A percentile compares a stretch with the other conserved stretches of the same genome.
These are phyloP conservation scores for Lolium multiflorum DNA, from an alignment of 176 grass and related monocot species.

Conservation along the genomic window DNA sequence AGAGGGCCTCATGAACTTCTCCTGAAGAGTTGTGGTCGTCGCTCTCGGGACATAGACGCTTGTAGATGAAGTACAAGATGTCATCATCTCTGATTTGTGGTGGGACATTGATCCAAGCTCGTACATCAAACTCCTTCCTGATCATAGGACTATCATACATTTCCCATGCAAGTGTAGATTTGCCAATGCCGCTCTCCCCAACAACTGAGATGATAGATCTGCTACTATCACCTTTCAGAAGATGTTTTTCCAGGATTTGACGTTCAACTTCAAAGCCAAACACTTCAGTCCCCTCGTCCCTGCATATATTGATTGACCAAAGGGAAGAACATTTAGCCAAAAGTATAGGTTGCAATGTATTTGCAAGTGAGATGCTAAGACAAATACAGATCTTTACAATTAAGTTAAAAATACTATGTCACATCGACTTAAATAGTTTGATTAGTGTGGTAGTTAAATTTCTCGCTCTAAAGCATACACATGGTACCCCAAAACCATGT, in stretches of 20 bases:
- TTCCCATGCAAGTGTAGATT: constrained; percentile 43
- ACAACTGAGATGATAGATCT: constrained; percentile 28
- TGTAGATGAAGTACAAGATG: constrained; percentile 45
- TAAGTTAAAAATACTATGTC: no score
- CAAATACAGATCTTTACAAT: no score
- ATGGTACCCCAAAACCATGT: no score
- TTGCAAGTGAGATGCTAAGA: not conserved
- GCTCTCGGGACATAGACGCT: not conserved
- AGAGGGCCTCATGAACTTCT: not conserved
- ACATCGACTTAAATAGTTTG: no score
- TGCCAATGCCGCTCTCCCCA: constrained; percentile 44
- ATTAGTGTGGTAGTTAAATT: no score
- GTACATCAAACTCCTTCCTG: constrained; percentile 24
- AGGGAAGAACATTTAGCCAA: not conserved
- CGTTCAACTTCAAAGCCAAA: constrained; percentile 27
- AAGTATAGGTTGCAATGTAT: not conserved
- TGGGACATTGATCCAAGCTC: constrained; percentile 35
- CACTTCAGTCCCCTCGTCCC: constrained; percentile 23
- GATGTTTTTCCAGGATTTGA: not conserved
- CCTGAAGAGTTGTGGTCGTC: not conserved
- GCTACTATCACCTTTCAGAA: not conserved
- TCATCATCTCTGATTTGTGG: constrained; percentile 30
- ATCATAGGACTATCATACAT: constrained; percentile 12
- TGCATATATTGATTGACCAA: not conserved
- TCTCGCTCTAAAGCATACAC: no score